Conservation (phyloP, 2,329 filamentous ascomycete species). For the Monilinia aucupariae region DNA sequence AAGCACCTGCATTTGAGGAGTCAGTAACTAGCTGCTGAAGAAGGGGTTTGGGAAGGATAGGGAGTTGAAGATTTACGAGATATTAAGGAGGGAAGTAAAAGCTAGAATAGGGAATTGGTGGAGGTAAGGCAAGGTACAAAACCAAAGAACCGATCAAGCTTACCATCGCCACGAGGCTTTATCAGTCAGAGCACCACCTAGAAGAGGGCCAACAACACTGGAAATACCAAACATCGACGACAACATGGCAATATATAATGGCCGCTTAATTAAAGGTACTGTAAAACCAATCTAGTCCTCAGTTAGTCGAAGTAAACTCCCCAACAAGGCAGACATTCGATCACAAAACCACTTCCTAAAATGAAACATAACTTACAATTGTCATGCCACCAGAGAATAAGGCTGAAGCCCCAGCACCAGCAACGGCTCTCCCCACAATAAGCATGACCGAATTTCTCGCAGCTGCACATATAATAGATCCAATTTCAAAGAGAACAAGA, state of each 20-base stretch:
- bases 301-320: conserved; percentile 28
- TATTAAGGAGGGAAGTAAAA: neutral
- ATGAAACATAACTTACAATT: conserved; percentile 4
- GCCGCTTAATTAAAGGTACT: conserved; percentile 31
- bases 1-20: conserved; percentile 24
- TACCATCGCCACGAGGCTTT: conserved; percentile 39
- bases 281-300: conserved; percentile 36
- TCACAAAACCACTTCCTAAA: neutral
- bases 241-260: conserved; percentile 34
- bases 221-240: conserved; percentile 36
- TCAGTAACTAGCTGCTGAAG: neutral
- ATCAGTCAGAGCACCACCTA: conserved; percentile 38
- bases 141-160: neutral
- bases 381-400: conserved; percentile 34
- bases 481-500: conserved; percentile 36
- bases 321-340: neutral
- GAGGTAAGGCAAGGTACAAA: neutral
- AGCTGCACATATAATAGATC: conserved; percentile 36
- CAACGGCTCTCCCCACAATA: conserved; percentile 37
- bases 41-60: neutral
- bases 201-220: conserved; percentile 35
- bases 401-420: conserved; percentile 34
- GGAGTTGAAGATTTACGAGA: neutral
- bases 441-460: conserved; percentile 36
- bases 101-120: neutral